Evolutionary conservation across 2,329 filamentous ascomycete genomes (phyloP), one percentile per base, ranked within the genome.

Genomic region (Fusarium newnesense): DNA sequence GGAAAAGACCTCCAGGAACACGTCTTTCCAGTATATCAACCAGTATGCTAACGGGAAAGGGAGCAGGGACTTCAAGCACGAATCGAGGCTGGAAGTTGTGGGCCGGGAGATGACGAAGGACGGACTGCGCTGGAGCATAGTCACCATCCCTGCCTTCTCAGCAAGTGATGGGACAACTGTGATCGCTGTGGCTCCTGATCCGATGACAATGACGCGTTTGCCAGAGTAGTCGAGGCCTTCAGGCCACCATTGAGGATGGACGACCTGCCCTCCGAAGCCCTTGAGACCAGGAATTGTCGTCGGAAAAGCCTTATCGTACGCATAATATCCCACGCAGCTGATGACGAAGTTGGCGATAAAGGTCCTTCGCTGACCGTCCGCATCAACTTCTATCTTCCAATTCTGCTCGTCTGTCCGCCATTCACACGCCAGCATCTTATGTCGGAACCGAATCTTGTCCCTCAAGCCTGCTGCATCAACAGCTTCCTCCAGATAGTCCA

Each of bases 41-140:
- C 81, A 81, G 40, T 84, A 79, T 18, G 86, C 81, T 65, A 89
- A 79, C 73, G 83, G 83, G 12, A 79, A 58, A 4, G 88, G 88
- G n/a, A 91, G 76, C 4, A 85, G 76, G 5, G 78, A 79, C 15
- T 82, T 83, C 7, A 88, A 69, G 4, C 83, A 74, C 11, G 73
- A 78, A 40, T 84, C 80, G 5, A 84, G 52, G 4, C 69, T 64
- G 47, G 84, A 84, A 12, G 78, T 77, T 30, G 86, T 84, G 0
- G 87, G 82, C 4, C 90, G 75, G n/a, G 87, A 83, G 49, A 92
- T 74, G 62, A 95, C 86, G 76, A 94, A 95, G 1, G 87, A 88
- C 0, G 94, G 94, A 50, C 91, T 94, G 64, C 94, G 90, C 82
- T 97, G 94, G 6, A 97, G 86, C 89, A 96, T 94, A 3, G 93